Evolutionary conservation across 495 filamentous ascomycete species (phyloP).

Genomic region (Aspergillus sclerotioniger): DNA sequence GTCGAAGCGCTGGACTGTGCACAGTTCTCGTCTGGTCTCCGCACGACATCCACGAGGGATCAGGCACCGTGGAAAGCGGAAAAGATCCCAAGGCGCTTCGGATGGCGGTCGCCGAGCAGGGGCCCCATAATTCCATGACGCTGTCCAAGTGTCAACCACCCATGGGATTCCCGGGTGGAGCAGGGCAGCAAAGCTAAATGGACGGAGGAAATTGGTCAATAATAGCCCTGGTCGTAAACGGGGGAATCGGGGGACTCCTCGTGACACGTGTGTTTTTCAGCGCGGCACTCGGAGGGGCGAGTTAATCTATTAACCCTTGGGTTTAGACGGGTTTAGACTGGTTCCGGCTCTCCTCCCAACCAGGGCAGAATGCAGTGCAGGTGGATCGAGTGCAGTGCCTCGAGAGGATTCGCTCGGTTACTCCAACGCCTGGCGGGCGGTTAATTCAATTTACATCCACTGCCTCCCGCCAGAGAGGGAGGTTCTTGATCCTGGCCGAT

Average conservation of each 20-base stretch:
- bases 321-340: neutral
- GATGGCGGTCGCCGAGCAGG: conserved; percentile 20
- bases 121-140: conserved; percentile 21
- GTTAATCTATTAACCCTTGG: neutral
- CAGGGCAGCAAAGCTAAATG: neutral
- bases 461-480: neutral
- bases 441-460: neutral
- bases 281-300: neutral
- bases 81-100: conserved; percentile 12
- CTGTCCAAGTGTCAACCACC: neutral
- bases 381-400: neutral
- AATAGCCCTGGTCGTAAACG: neutral
- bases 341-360: too few relatives aligned
- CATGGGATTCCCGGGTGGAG: too few relatives aligned
- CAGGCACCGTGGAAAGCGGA: conserved; percentile 11
- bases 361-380: neutral
- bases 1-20: conserved; percentile 6
- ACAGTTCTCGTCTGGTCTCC: neutral
- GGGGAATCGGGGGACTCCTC: neutral
- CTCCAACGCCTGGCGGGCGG: neutral
- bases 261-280: neutral
- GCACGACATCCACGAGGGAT: conserved; percentile 6
- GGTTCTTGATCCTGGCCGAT: conserved; percentile 26
- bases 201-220: neutral
- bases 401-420: neutral